A percentile compares a stretch with the other conserved stretches of the same genome.
These are phyloP conservation scores for Colletotrichum sidae DNA, from an alignment of 2,329 filamentous ascomycete genomes.

Conservation along the genomic window DNA sequence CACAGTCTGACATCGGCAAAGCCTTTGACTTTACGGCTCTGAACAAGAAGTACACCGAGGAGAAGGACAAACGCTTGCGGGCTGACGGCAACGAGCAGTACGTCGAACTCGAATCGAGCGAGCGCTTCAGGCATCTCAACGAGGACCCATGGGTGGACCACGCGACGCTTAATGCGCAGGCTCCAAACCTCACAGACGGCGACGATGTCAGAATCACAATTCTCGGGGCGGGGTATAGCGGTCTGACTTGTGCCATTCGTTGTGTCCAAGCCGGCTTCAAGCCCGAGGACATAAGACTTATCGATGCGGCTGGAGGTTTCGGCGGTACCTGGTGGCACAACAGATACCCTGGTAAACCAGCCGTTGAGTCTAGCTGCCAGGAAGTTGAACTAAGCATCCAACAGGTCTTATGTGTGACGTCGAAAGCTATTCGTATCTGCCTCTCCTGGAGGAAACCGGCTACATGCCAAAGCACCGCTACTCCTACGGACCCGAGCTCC, in stretches of 20 bases:
- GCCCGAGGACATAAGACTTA: slow-evolving; percentile 51
- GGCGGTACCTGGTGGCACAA: slow-evolving; percentile 67
- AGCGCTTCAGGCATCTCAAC: slow-evolving; percentile 41
- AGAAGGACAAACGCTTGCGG: slow-evolving; percentile 48
- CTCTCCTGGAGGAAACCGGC: slow-evolving; percentile 68
- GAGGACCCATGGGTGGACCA: slow-evolving; percentile 52
- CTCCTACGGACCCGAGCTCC: slow-evolving; percentile 55
- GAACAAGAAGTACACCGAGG: slow-evolving; percentile 47
- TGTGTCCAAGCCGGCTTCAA: slow-evolving; percentile 41
- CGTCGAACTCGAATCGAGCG: slow-evolving; percentile 42
- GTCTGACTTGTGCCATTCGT: slow-evolving; percentile 45
- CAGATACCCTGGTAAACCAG: slow-evolving; percentile 50
- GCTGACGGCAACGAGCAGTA: slow-evolving; percentile 49
- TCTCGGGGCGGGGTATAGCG: slow-evolving; percentile 51
- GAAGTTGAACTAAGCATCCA: too few species aligned
- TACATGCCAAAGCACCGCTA: slow-evolving; percentile 67
- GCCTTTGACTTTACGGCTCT: slow-evolving; percentile 38
- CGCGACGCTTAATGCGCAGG: slow-evolving; percentile 43
- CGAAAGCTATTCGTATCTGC: slow-evolving; percentile 70
- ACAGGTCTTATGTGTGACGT: slow-evolving; percentile 65
- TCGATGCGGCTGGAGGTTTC: slow-evolving; percentile 57
- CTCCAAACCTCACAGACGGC: slow-evolving; percentile 42
- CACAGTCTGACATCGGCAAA: slow-evolving; percentile 10
- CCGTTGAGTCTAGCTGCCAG: too few species aligned
- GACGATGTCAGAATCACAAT: slow-evolving; percentile 46